These are phyloP conservation scores for Bipolaris gigantea DNA, from an alignment of 2,329 filamentous ascomycete species.

Conservation along the genomic window DNA sequence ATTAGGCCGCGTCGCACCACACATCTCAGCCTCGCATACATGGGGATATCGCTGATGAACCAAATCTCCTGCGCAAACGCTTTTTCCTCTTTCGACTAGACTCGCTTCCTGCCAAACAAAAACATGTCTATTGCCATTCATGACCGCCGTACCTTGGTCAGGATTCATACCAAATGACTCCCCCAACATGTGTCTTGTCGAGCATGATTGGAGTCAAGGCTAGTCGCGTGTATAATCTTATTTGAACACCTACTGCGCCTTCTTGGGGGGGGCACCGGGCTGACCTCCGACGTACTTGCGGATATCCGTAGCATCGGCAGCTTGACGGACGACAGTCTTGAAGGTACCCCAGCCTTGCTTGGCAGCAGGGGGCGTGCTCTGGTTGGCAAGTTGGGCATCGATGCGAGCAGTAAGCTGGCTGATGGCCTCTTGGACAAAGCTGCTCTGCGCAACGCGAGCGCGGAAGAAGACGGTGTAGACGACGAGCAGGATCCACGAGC, in stretches of 20 bases:
- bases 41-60: slow-evolving; percentile 12
- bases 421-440: slow-evolving; percentile 85
- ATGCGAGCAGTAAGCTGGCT: slow-evolving; percentile 70
- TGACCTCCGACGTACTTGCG: slow-evolving; percentile 67
- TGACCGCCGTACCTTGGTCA: slow-evolving; percentile 31
- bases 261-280: slow-evolving; percentile 62
- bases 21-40: background rate
- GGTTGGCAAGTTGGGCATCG: slow-evolving; percentile 80
- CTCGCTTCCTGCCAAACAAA: slow-evolving; percentile 4
- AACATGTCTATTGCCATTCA: slow-evolving; percentile 14
- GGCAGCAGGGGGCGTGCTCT: slow-evolving; percentile 79
- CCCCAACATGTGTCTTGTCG: slow-evolving; percentile 17
- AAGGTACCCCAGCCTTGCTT: slow-evolving; percentile 78
- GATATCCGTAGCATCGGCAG: slow-evolving; percentile 77
- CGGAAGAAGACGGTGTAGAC: slow-evolving; percentile 93
- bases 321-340: slow-evolving; percentile 74
- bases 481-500: slow-evolving; percentile 83
- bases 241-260: slow-evolving; percentile 53
- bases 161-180: slow-evolving; percentile 21
- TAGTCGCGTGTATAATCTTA: background rate
- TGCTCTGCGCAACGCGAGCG: slow-evolving; percentile 85
- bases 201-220: slow-evolving; percentile 4
- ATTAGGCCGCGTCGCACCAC: background rate
- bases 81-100: background rate
- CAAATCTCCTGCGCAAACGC: slow-evolving; percentile 3